Evolutionary conservation across 2,329 filamentous ascomycete species (phyloP), one percentile per base, ranked within the genome.

Genomic region (Dissoconium aciculare): DNA sequence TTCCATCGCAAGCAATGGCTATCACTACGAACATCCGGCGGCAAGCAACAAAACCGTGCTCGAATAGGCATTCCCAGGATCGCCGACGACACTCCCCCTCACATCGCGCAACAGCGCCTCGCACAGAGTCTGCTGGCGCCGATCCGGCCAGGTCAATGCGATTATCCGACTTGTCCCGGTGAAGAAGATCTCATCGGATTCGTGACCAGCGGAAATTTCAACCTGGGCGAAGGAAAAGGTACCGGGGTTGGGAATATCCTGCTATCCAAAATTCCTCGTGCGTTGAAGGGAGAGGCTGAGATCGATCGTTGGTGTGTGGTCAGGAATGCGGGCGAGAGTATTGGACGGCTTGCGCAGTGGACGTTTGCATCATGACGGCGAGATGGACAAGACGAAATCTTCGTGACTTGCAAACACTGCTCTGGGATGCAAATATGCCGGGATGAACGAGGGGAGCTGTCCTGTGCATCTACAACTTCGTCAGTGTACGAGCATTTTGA

Each of bases 131-230:
- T 56, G 14, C 47, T 38, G 51, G 66, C 56, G 50, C 49, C 59
- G n/a, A 60, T 62, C 4, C 28, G 29, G n/a, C 45, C 40, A 0
- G 47, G 46, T 4, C 44, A 47, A 12, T 39, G 42, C 0, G 51
- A 56, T 0, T 71, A 81, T 42, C 76, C 77, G 1, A 49, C 73
- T 0, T 72, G 84, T n/a, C 87, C 87, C 0, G 63, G 65, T 6
- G 73, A 74, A 38, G 63, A 69, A 13, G 80, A 94, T 51, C 63
- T 95, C 9, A 70, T 95, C 30, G 89, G 89, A 0, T 98, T 92
- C 51, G 75, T 94, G 14, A 94, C 84, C 2, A 78, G 78, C 1
- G 89, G 87, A 0, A 77, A 80, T 30, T 93, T 78, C 52, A 84
- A 78, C 46, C 66, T 95, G 2, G 69, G 71, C 2, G 71, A 78